A percentile compares a stretch with the other conserved stretches of the same genome.
Conservation (phyloP, 1,284 basidiomycete species). For the Cryptococcus wingfieldii region DNA sequence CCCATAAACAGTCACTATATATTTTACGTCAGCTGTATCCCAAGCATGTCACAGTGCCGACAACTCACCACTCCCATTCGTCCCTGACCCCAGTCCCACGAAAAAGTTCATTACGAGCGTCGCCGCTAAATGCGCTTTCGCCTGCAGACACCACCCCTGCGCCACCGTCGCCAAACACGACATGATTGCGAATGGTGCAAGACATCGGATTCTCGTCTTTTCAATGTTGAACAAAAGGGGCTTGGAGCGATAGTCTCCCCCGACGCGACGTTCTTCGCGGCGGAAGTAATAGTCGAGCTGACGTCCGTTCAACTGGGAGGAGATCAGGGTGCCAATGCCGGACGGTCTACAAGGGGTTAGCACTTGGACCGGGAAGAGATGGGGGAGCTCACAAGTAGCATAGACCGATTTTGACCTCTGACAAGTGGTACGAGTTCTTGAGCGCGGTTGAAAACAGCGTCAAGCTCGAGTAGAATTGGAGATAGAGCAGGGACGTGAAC, state of each 20-base stretch:
- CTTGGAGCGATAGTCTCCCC: constrained; percentile 37
- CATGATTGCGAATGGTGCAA: constrained; percentile 26
- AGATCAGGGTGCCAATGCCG: constrained; percentile 36
- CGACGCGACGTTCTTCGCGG: constrained; percentile 35
- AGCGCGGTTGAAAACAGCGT: constrained; percentile 45
- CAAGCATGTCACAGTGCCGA: background rate
- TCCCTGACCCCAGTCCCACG: constrained; percentile 35
- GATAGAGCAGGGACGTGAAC: constrained; percentile 37
- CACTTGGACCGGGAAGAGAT: background rate
- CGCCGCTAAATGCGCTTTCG: constrained; percentile 30
- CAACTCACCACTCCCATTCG: constrained; percentile 24
- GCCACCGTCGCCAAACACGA: constrained; percentile 13
- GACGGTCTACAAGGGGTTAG: constrained; percentile 21
- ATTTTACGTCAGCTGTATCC: background rate
- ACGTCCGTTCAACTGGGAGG: constrained; percentile 37
- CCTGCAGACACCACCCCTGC: constrained; percentile 40
- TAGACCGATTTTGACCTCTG: constrained; percentile 46
- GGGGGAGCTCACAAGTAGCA: constrained; percentile 41
- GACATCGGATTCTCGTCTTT: constrained; percentile 27
- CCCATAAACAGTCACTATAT: constrained; percentile 38
- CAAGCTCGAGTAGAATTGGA: constrained; percentile 46
- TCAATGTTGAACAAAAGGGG: constrained; percentile 41
- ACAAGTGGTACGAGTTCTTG: constrained; percentile 37
- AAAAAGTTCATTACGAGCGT: constrained; percentile 41
- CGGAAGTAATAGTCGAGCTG: constrained; percentile 42